phyloP scores from a whole-genome alignment of 768 basidiomycete genomes.

The Lactarius evosmus region DNA sequence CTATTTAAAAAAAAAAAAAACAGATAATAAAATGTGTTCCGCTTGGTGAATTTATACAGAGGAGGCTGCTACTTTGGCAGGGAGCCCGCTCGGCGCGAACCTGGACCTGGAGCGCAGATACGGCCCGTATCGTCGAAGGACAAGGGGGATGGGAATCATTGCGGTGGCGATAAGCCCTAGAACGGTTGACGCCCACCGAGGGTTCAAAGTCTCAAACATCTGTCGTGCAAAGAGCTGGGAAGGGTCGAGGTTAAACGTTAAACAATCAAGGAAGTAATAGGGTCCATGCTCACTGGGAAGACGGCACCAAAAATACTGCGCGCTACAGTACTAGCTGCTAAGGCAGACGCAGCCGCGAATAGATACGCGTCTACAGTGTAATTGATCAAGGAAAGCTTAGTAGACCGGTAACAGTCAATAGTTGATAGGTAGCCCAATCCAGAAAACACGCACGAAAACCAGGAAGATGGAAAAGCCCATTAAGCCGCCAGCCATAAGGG shows the following conservation, averaged over 20 bases:
- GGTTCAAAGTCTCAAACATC: conserved; percentile 50
- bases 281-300: conserved; percentile 29
- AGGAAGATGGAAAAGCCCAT: conserved; percentile 54
- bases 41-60: conserved; percentile 3
- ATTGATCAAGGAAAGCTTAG: conserved; percentile 51
- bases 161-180: conserved; percentile 49
- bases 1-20: too few relatives aligned
- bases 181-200: conserved; percentile 58
- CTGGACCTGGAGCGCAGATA: conserved; percentile 25
- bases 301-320: conserved; percentile 48
- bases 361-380: conserved; percentile 64
- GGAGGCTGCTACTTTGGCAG: conserved; percentile 8
- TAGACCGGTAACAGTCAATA: background rate
- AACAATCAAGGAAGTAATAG: background rate
- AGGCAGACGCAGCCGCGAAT: conserved; percentile 51
- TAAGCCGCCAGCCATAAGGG: conserved; percentile 47
- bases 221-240: conserved; percentile 48
- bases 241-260: background rate
- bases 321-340: conserved; percentile 51
- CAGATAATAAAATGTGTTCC: background rate
- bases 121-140: conserved; percentile 30
- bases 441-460: conserved; percentile 47
- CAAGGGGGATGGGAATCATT: conserved; percentile 44
- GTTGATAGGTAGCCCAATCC: background rate
- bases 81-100: conserved; percentile 9